Evolutionary conservation across 805 yeast genomes (phyloP).

Genomic region (Schwanniomyces vanrijiae): DNA sequence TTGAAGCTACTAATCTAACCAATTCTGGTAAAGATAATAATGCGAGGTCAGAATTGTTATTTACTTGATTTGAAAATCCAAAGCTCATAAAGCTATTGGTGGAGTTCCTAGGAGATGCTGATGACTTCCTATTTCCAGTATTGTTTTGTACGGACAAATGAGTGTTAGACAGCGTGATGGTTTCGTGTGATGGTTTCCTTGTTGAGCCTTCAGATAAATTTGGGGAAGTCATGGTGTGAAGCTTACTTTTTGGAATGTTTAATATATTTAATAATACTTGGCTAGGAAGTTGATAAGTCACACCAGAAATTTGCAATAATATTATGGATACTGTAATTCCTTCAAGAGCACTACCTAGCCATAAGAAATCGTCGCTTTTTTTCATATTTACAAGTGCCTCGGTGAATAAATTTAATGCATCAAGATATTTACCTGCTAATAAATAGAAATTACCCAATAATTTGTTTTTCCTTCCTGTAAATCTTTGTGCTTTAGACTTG

Average conservation of each 20-base stretch:
- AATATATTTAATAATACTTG: conserved; percentile 32
- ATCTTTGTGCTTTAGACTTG: conserved; percentile 41
- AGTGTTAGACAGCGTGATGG: conserved; percentile 16
- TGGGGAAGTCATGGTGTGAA: conserved; percentile 6
- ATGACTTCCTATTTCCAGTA: conserved; percentile 4
- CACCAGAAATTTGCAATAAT: conserved; percentile 56
- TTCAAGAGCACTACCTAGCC: conserved; percentile 90
- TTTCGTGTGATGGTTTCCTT: conserved; percentile 46
- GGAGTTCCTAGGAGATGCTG: conserved; percentile 35
- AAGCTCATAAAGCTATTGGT: conserved; percentile 24
- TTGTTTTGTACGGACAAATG: conserved; percentile 9
- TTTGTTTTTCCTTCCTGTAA: conserved; percentile 73
- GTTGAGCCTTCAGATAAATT: background rate
- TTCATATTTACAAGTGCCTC: conserved; percentile 66
- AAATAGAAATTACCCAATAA: conserved; percentile 74
- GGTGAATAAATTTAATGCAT: conserved; percentile 71
- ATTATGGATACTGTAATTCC: conserved; percentile 69
- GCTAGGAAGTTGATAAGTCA: conserved; percentile 49
- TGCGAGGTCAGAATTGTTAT: conserved; percentile 25
- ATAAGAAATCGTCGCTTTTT: conserved; percentile 69
- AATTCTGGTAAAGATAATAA: conserved; percentile 31
- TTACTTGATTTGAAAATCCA: conserved; percentile 25
- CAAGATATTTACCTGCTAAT: conserved; percentile 73
- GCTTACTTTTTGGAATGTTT: conserved; percentile 30
- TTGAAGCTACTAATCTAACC: conserved; percentile 27